These are phyloP conservation scores for Globisporangium ultimum DNA, from an alignment of 352 stramenopile genomes.

Conservation along the genomic window DNA sequence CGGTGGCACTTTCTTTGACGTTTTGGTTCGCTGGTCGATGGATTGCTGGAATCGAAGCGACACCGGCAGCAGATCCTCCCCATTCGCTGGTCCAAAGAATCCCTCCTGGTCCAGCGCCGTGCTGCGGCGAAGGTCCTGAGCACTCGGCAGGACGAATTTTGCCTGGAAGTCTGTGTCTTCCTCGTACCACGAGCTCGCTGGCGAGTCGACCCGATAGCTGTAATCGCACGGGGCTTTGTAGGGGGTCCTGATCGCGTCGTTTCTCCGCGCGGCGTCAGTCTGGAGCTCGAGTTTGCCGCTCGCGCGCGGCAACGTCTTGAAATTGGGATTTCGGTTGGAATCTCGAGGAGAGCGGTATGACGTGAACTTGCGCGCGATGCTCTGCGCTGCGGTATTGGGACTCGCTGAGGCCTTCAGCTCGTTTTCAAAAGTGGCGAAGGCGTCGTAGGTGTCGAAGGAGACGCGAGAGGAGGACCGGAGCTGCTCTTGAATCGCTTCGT, in stretches of 20 bases:
- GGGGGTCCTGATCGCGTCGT: conserved; percentile 39
- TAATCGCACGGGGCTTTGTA: conserved; percentile 46
- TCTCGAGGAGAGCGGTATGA: conserved; percentile 24
- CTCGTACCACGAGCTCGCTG: conserved; percentile 20
- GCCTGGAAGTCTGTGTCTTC: conserved; percentile 45
- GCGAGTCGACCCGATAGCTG: conserved; percentile 32
- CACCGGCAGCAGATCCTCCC: conserved; percentile 28
- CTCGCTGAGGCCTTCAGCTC: conserved; percentile 3
- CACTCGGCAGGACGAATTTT: conserved; percentile 63
- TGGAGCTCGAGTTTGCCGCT: conserved; percentile 26
- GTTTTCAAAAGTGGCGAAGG: conserved; percentile 9
- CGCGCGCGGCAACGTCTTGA: conserved; percentile 25
- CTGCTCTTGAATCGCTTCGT: conserved; percentile 5
- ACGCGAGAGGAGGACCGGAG: conserved; percentile 6
- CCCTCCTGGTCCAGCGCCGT: conserved; percentile 58
- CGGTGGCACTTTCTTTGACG: conserved; percentile 1
- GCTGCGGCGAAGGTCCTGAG: conserved; percentile 55
- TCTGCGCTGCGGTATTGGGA: background rate
- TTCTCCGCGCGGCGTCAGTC: conserved; percentile 37
- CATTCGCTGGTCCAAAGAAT: conserved; percentile 38
- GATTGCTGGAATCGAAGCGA: conserved; percentile 28
- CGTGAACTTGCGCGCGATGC: conserved; percentile 6
- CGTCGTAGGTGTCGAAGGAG: conserved; percentile 6
- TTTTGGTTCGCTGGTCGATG: conserved; percentile 10
- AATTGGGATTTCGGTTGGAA: conserved; percentile 18